Evolutionary conservation across 306 rosid species (phyloP), one percentile per base, ranked within the genome.

Genomic region (Rosa multiflora): DNA sequence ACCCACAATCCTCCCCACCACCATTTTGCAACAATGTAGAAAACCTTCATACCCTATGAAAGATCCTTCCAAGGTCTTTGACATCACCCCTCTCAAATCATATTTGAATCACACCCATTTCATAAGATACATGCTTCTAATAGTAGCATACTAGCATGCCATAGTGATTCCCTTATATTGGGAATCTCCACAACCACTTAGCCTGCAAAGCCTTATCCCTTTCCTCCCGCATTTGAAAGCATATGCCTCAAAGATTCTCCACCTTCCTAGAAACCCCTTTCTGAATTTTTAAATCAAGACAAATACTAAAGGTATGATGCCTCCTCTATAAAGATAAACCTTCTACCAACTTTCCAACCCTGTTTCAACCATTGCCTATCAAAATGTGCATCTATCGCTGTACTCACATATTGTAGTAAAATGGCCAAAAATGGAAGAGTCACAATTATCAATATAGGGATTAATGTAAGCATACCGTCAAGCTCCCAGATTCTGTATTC

Each of bases 401-500:
- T 90, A 82, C 87, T 90, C 93, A 8, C 23, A 52, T 35, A 42
- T n/a, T 55, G 13, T 44, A 35, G 15, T 35, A 6, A 10, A 1
- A 43, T 56, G 42, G 42, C 58, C 8, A 39, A 39, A 63, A 59
- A 72, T 48, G 59, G 29, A 20, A n/a, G n/a, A 9, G 23, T 5
- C 44, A 20, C 52, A 70, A 68, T 47, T 67, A 29, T 29, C 76
- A 18, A 68, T 68, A 61, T 69, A 69, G 18, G n/a, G 18, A 29
- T 23, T 3, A 46, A 6, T 15, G 23, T 37, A n/a, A n/a, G n/a
- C 90, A 48, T 87, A 94, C 97, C 73, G 97, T 94, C 88, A 92
- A 89, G 89, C 93, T 89, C 70, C 92, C 90, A 61, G 97, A 92
- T 68, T 92, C 94, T 8, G 97, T 94, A 81, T 92, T 86, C 92